These are phyloP conservation scores for Aspergillus quadrilineatus DNA, from an alignment of 2,329 filamentous ascomycete species.

Conservation along the genomic window DNA sequence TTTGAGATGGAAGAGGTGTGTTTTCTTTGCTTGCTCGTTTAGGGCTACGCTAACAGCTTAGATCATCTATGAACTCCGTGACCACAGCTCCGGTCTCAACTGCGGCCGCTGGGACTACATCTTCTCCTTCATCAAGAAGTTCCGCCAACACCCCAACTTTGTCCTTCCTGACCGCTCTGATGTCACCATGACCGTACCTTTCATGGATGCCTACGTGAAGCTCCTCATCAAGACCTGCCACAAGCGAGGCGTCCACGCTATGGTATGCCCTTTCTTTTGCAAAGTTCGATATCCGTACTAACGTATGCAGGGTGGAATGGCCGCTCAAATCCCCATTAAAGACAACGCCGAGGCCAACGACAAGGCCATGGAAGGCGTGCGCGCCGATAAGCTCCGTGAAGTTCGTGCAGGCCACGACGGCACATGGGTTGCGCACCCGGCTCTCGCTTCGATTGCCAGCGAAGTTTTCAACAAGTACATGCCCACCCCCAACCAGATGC, in stretches of 20 bases:
- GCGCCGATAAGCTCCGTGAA: slow-evolving; percentile 94
- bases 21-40: no score
- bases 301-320: slow-evolving; percentile 71
- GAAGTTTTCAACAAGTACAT: slow-evolving; percentile 98
- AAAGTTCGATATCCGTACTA: neutral
- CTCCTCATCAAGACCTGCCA: slow-evolving; percentile 98
- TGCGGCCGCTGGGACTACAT: slow-evolving; percentile 99
- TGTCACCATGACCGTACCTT: slow-evolving; percentile 97
- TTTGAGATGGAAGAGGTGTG: slow-evolving; percentile 92
- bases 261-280: slow-evolving; percentile 54
- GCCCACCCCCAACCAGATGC: slow-evolving; percentile 97
- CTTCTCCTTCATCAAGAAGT: slow-evolving; percentile 99
- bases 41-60: no score
- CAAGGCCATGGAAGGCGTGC: slow-evolving; percentile 87
- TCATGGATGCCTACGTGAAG: slow-evolving; percentile 97
- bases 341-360: slow-evolving; percentile 88
- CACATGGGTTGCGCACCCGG: slow-evolving; percentile 97
- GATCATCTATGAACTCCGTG: slow-evolving; percentile 98
- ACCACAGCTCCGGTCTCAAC: slow-evolving; percentile 95
- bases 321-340: slow-evolving; percentile 98
- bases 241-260: slow-evolving; percentile 92
- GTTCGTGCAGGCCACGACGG: slow-evolving; percentile 93
- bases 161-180: slow-evolving; percentile 85
- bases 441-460: slow-evolving; percentile 79
- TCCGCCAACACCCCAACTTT: slow-evolving; percentile 91